Evolutionary conservation across 2,329 filamentous ascomycete species (phyloP).

Genomic region (Boeremia lycopersici): DNA sequence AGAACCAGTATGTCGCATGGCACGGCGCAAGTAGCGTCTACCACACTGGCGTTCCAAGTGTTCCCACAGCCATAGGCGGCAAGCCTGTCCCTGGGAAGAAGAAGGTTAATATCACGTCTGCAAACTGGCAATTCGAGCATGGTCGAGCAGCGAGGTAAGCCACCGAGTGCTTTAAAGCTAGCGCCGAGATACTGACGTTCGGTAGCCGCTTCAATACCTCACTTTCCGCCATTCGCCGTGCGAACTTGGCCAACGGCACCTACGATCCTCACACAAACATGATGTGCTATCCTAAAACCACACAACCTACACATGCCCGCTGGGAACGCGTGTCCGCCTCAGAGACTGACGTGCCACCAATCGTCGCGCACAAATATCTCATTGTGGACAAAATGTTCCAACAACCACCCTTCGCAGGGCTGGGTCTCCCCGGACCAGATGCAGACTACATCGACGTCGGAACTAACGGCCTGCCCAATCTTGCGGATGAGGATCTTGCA

Average conservation of each 20-base stretch:
- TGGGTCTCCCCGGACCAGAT: slow-evolving; percentile 66
- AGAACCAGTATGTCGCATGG: slow-evolving; percentile 99
- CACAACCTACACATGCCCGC: slow-evolving; percentile 86
- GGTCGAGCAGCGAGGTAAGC: slow-evolving; percentile 84
- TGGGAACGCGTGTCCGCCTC: slow-evolving; percentile 73
- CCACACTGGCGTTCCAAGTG: slow-evolving; percentile 77
- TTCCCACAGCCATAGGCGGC: slow-evolving; percentile 71
- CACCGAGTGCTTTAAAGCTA: background rate
- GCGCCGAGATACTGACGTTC: slow-evolving; percentile 23
- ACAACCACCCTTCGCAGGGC: slow-evolving; percentile 62
- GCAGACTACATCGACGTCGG: slow-evolving; percentile 57
- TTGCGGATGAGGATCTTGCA: slow-evolving; percentile 69
- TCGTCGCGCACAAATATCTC: slow-evolving; percentile 66
- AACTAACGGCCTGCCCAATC: slow-evolving; percentile 63
- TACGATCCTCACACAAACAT: slow-evolving; percentile 95
- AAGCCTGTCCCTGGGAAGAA: slow-evolving; percentile 79
- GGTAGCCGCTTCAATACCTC: slow-evolving; percentile 80
- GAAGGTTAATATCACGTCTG: slow-evolving; percentile 85
- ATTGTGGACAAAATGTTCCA: slow-evolving; percentile 67
- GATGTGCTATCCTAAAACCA: slow-evolving; percentile 84
- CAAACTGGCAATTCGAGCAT: slow-evolving; percentile 97
- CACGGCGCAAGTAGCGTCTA: slow-evolving; percentile 96
- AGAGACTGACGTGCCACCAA: slow-evolving; percentile 55
- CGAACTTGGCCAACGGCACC: slow-evolving; percentile 71
- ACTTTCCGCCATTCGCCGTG: slow-evolving; percentile 70